Base-by-base conservation (phyloP, 495 filamentous ascomycete genomes). In the Aspergillus heteromorphus region DNA sequence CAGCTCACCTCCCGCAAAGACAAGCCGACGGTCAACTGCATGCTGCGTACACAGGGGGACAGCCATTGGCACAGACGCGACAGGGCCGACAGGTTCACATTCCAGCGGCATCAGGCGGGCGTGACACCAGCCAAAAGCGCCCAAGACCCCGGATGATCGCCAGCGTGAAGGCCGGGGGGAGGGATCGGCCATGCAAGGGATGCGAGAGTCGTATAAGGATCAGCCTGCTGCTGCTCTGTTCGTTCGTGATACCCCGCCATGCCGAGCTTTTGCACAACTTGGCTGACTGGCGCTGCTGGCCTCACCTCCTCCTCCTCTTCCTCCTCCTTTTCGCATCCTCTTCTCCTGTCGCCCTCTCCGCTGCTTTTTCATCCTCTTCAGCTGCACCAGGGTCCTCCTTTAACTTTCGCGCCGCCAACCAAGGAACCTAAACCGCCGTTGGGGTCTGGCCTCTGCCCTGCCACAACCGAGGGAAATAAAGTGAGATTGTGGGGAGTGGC, bases 201-300 rank as follows among this genome's bases (percentile, higher is more conserved):
- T 47, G 27, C 10, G 9, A 6, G 11, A 27, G 23, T 27, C 23
- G 23, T 47, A 29, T 27, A 47, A 16, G 23, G 43, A 47, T 47
- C 43, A 29, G 43, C 43, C 43, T 16, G 16, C 23, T 29, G 13
- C 43, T 47, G 11, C 10, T 17, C 42, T 21, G 14, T 36, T n/a
- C n/a, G 36, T 50, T 50, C 29, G 48, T 50, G 30, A 40, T 45
- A 29, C 40, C 51, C 43, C 52, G 52, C 52, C 23, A 54, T 54
- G 52, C 52, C 52, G 52, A 54, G 52, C 41, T 21, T 54, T 48
- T 54, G 34, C 11, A 38, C 34, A 13, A 25, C 43, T 47, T 47
- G 43, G 43, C 43, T 16, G 21, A 23, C 43, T 16, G 21, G 27
- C 43, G 14, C 21, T 47, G 43, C 43, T 47, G 9, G 9, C 5